A percentile compares a stretch with the other conserved stretches of the same genome.
These are phyloP conservation scores for Jimgerdemannia flammicorona DNA, from an alignment of 192 early-diverging fungal genomes.

Conservation along the genomic window DNA sequence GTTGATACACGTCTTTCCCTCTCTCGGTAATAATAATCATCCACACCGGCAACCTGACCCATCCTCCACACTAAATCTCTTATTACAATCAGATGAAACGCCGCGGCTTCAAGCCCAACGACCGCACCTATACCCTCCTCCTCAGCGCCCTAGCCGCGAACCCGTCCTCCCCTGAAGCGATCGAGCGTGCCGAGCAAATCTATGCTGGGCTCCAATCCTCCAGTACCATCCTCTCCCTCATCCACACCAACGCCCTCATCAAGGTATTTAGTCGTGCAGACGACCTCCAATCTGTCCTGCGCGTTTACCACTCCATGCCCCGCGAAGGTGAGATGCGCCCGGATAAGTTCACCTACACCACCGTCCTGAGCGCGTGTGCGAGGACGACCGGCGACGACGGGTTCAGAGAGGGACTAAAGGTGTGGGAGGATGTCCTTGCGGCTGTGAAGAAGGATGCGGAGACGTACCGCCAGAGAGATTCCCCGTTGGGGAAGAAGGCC, in stretches of 20 bases:
- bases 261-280: conserved; percentile 12
- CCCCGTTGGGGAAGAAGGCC: too few relatives aligned
- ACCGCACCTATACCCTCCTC: conserved; percentile 23
- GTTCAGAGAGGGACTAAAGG: background rate
- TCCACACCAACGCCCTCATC: conserved; percentile 14
- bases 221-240: background rate
- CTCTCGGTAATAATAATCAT: too few relatives aligned
- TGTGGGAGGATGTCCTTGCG: background rate
- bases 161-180: background rate
- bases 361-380: conserved; percentile 12
- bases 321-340: background rate
- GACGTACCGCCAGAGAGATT: too few relatives aligned
- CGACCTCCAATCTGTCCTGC: background rate
- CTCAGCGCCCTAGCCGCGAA: conserved; percentile 17
- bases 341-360: conserved; percentile 15
- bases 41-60: too few relatives aligned
- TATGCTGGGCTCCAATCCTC: background rate
- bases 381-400: background rate
- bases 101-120: conserved; percentile 21
- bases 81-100: conserved; percentile 28
- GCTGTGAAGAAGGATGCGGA: too few relatives aligned
- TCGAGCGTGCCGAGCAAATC: conserved; percentile 4
- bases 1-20: too few relatives aligned
- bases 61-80: too few relatives aligned
- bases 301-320: conserved; percentile 1